Percentiles rank a stretch among this genome's conserved stretches.
Conservation (phyloP, 371 early-diverging fungal species). For the Amoeboaphelidium protococcarum region DNA sequence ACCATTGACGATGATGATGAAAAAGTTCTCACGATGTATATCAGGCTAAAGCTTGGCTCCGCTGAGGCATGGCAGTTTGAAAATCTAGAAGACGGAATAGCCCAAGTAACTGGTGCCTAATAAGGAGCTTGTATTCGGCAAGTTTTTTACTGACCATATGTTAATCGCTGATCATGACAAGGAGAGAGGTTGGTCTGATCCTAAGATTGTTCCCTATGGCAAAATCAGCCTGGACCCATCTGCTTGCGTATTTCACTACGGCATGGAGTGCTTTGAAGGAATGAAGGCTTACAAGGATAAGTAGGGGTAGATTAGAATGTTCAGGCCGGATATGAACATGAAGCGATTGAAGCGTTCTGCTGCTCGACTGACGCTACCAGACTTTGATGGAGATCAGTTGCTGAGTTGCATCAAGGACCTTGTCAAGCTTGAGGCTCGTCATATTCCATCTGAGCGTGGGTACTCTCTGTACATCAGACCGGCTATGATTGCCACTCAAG, state of each 20-base stretch:
- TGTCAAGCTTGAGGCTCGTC: conserved; percentile 46
- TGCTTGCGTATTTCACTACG: conserved; percentile 76
- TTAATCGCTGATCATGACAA: conserved; percentile 44
- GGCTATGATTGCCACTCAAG: conserved; percentile 80
- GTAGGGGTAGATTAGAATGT: conserved; percentile 48
- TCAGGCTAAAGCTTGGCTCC: no score
- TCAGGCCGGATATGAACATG: conserved; percentile 80
- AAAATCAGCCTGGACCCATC: conserved; percentile 55
- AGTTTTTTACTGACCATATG: conserved; percentile 85
- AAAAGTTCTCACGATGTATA: no score
- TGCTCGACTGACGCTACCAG: conserved; percentile 47
- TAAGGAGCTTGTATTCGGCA: conserved; percentile 61
- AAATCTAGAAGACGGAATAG: conserved; percentile 1
- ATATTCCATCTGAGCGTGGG: conserved; percentile 68
- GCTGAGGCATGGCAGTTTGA: no score
- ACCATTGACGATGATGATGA: no score
- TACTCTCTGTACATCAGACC: conserved; percentile 87
- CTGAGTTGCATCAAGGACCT: conserved; percentile 59
- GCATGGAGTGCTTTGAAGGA: conserved; percentile 75
- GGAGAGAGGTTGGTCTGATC: conserved; percentile 42
- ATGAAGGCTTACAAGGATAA: conserved; percentile 69
- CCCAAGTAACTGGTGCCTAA: conserved; percentile 36
- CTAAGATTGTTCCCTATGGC: conserved; percentile 41
- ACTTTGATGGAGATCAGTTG: conserved; percentile 53
- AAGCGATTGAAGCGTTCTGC: conserved; percentile 41